These are phyloP conservation scores for Inosperma sp. DNA, from an alignment of 768 basidiomycete species.

Conservation along the genomic window DNA sequence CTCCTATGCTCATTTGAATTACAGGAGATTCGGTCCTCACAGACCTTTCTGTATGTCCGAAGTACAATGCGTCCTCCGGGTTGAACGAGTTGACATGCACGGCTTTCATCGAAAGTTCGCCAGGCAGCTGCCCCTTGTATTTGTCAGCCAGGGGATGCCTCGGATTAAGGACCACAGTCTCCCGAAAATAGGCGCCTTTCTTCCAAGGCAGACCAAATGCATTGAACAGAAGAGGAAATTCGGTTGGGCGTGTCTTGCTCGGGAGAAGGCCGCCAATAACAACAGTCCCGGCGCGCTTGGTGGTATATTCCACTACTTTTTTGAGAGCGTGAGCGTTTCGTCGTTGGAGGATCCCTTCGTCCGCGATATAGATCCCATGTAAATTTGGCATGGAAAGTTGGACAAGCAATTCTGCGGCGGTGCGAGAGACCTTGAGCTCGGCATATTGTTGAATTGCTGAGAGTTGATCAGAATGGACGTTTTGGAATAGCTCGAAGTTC, in stretches of 20 bases:
- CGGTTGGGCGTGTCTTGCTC: conserved; percentile 9
- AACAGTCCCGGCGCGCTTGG: conserved; percentile 26
- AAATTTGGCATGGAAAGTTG: conserved; percentile 25
- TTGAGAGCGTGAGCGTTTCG: conserved; percentile 19
- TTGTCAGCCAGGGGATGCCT: no score
- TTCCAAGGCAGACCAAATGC: conserved; percentile 21
- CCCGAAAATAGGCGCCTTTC: conserved; percentile 12
- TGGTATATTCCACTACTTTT: conserved; percentile 24
- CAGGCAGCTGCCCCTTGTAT: no score
- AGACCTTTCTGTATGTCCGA: no score
- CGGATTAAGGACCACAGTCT: no score
- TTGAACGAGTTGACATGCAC: no score
- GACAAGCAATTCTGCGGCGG: conserved; percentile 17
- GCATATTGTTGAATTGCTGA: neutral
- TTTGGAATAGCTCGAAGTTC: no score
- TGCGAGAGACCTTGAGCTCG: conserved; percentile 14
- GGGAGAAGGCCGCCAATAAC: conserved; percentile 29
- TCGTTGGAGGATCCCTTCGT: conserved; percentile 20
- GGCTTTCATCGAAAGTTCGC: no score
- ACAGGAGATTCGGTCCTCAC: no score
- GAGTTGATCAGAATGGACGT: no score
- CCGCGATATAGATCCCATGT: conserved; percentile 28
- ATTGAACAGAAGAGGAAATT: conserved; percentile 21
- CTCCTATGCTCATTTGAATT: neutral
- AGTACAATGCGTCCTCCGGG: no score